A percentile compares a stretch with the other conserved stretches of the same genome.
Evolutionary conservation across 345 rosid species (phyloP).

Genomic region (Psidium guajava): DNA sequence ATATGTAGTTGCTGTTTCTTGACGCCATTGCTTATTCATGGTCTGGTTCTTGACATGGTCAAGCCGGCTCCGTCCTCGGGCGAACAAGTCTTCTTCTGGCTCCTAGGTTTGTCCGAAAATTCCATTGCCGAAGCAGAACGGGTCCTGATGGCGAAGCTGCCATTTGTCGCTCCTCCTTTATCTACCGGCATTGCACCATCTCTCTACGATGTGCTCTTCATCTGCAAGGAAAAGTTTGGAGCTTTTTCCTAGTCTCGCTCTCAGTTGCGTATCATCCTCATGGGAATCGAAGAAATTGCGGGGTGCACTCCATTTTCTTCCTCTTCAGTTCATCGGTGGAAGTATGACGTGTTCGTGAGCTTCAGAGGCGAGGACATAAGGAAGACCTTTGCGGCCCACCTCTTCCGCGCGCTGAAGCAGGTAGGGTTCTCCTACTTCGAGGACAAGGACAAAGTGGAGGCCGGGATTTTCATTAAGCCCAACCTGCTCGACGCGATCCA

Average conservation of each 20-base stretch:
- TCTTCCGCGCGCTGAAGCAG: neutral
- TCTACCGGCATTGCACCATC: neutral
- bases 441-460: neutral
- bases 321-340: neutral
- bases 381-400: neutral
- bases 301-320: neutral
- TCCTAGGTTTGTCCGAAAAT: neutral
- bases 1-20: too few relatives aligned
- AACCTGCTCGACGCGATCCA: neutral
- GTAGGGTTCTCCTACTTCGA: neutral
- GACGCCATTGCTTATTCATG: neutral
- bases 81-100: neutral
- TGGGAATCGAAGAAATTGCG: neutral
- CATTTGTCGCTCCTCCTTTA: neutral
- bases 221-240: neutral
- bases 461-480: neutral
- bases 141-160: neutral
- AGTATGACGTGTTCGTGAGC: neutral
- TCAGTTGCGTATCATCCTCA: neutral
- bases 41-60: neutral
- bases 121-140: neutral
- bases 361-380: neutral
- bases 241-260: neutral
- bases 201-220: neutral
- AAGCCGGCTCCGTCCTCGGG: neutral